Conservation (phyloP, 306 rosid species). For the Purshia tridentata region DNA sequence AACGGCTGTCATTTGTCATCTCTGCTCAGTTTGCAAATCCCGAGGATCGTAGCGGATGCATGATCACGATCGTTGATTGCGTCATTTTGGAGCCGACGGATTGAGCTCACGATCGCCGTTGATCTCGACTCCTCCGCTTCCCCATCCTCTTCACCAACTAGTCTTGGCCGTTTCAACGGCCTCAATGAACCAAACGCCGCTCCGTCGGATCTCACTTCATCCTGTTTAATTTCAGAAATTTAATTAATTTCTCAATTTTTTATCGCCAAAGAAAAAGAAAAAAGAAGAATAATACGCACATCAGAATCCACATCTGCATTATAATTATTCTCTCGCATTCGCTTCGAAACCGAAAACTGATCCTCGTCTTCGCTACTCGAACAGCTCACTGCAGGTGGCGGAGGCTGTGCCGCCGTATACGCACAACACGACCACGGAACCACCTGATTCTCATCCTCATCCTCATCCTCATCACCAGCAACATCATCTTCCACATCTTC, state of each 20-base stretch:
- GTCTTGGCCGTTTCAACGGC: conserved; percentile 32
- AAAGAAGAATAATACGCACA: conserved; percentile 11
- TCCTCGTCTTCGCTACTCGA: conserved; percentile 35
- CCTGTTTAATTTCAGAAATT: conserved; percentile 21
- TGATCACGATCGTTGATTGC: conserved; percentile 1
- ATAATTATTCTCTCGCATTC: conserved; percentile 19
- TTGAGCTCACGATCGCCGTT: conserved; percentile 30
- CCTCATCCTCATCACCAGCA: conserved; percentile 27
- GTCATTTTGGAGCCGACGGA: conserved; percentile 29
- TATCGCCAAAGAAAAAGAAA: background rate
- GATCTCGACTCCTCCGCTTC: conserved; percentile 21
- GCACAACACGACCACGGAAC: conserved; percentile 47
- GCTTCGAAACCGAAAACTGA: conserved; percentile 29
- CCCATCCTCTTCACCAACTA: background rate
- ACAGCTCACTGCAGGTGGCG: conserved; percentile 18
- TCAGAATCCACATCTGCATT: conserved; percentile 34
- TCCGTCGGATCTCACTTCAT: conserved; percentile 28
- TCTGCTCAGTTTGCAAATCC: conserved; percentile 40
- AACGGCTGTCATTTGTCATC: conserved; percentile 32
- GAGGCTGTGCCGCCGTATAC: conserved; percentile 23
- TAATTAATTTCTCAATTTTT: too few relatives aligned
- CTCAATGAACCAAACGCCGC: conserved; percentile 24
- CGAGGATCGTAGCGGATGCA: conserved; percentile 33
- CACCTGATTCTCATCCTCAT: conserved; percentile 54
- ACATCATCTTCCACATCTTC: conserved; percentile 26